Conservation (phyloP, 495 filamentous ascomycete genomes). For the Pseudoneurospora amorphoporcata region DNA sequence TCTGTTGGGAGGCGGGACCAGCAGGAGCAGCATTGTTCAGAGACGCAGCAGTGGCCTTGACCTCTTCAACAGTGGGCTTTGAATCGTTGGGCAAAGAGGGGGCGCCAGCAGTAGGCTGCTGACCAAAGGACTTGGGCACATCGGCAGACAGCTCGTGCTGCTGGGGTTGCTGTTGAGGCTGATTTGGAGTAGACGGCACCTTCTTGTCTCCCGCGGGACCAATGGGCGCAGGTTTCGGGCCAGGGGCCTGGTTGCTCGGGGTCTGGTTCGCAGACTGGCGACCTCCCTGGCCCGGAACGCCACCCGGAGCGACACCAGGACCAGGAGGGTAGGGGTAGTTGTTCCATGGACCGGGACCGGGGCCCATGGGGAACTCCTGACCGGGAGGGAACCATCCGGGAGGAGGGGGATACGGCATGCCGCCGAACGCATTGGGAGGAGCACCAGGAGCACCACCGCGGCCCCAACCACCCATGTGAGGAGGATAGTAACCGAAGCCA, state of each 20-base stretch:
- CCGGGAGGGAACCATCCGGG: slow-evolving; percentile 74
- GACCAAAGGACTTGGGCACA: slow-evolving; percentile 24
- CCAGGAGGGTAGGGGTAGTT: slow-evolving; percentile 38
- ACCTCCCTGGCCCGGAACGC: slow-evolving; percentile 14
- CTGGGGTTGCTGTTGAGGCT: slow-evolving; percentile 4
- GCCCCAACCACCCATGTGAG: slow-evolving; percentile 44
- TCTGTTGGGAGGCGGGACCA: slow-evolving; percentile 22
- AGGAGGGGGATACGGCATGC: slow-evolving; percentile 45
- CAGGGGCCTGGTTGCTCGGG: slow-evolving; percentile 27
- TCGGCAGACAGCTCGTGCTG: slow-evolving; percentile 26
- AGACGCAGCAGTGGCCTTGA: slow-evolving; percentile 39
- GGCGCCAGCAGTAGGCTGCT: slow-evolving; percentile 32
- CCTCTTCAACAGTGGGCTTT: slow-evolving; percentile 50
- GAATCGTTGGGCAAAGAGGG: slow-evolving; percentile 57
- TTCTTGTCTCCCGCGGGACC: slow-evolving; percentile 43
- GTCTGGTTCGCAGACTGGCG: slow-evolving; percentile 25
- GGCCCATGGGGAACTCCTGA: slow-evolving; percentile 65
- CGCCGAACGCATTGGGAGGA: slow-evolving; percentile 32
- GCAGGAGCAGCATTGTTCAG: slow-evolving; percentile 26
- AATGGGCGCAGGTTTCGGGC: slow-evolving; percentile 42
- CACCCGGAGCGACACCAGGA: slow-evolving; percentile 32
- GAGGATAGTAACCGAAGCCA: slow-evolving; percentile 33
- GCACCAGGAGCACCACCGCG: slow-evolving; percentile 20
- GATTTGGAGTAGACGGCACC: slow-evolving; percentile 18
- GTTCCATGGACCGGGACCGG: slow-evolving; percentile 48